A percentile compares a stretch with the other conserved stretches of the same genome.
These are phyloP conservation scores for Macrocybe gigantea DNA, from an alignment of 768 basidiomycete genomes.

Conservation along the genomic window DNA sequence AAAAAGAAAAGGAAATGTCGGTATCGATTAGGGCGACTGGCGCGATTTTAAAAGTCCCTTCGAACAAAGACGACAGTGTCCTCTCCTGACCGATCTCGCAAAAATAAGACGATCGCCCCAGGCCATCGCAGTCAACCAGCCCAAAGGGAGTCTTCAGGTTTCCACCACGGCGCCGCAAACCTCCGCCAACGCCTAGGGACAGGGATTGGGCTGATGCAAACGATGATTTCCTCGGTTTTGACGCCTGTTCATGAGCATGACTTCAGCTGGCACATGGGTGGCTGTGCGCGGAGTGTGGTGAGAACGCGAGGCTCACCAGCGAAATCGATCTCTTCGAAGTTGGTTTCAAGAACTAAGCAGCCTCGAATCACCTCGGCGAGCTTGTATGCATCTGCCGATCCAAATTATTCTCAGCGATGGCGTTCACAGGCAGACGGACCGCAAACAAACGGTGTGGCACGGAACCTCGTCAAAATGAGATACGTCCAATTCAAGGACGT, in stretches of 20 bases:
- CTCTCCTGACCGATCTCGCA: too few relatives aligned
- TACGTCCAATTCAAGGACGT: conserved; percentile 97
- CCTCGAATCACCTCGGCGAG: conserved; percentile 96
- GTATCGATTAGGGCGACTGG: neutral
- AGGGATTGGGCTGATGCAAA: conserved; percentile 80
- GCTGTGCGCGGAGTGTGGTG: conserved; percentile 5
- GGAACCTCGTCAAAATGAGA: conserved; percentile 98
- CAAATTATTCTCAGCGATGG: too few relatives aligned
- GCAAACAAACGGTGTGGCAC: conserved; percentile 12
- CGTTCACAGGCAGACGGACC: too few relatives aligned
- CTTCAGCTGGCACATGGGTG: neutral
- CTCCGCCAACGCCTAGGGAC: conserved; percentile 57
- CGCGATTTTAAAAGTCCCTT: neutral
- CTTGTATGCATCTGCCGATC: conserved; percentile 85
- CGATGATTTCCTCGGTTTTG: conserved; percentile 70
- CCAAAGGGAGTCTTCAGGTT: conserved; percentile 66
- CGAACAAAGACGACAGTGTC: too few relatives aligned
- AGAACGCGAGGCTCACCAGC: conserved; percentile 44
- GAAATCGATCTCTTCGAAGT: conserved; percentile 76
- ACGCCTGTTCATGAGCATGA: conserved; percentile 35
- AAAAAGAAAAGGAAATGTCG: conserved; percentile 80
- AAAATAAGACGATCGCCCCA: neutral
- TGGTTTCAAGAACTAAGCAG: conserved; percentile 93
- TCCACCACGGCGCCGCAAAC: conserved; percentile 52
- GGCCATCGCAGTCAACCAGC: conserved; percentile 61